These are phyloP conservation scores for Candida odintsovae DNA, from an alignment of 805 yeast species.

Conservation along the genomic window DNA sequence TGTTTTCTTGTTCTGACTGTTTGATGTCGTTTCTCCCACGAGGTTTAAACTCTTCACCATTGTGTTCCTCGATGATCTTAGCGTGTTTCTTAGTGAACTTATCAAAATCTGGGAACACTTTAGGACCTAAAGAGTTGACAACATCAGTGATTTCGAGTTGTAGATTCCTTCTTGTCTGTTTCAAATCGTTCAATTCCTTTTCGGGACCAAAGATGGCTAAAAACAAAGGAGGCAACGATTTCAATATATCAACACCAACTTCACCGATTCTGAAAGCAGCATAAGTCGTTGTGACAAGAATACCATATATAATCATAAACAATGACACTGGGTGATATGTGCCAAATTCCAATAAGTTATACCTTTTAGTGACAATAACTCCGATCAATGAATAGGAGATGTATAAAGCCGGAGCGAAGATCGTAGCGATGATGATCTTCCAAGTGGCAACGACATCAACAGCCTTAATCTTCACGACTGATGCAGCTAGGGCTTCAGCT, in stretches of 20 bases:
- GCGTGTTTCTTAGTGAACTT: constrained; percentile 12
- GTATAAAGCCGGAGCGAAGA: constrained; percentile 80
- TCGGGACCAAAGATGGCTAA: constrained; percentile 34
- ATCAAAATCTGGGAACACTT: constrained; percentile 82
- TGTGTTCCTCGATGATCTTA: constrained; percentile 14
- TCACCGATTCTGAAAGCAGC: constrained; percentile 88
- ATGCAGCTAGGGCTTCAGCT: constrained; percentile 75
- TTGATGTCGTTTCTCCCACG: constrained; percentile 22
- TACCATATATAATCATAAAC: constrained; percentile 44
- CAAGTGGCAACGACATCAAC: constrained; percentile 92
- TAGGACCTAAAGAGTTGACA: constrained; percentile 81
- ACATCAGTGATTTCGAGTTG: constrained; percentile 69
- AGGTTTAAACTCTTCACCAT: constrained; percentile 26
- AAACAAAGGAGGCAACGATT: constrained; percentile 71
- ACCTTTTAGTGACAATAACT: constrained; percentile 31
- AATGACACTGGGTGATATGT: constrained; percentile 18
- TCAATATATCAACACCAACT: constrained; percentile 79
- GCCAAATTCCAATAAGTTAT: constrained; percentile 17
- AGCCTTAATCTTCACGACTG: constrained; percentile 85
- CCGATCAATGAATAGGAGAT: constrained; percentile 58
- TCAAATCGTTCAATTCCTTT: constrained; percentile 43
- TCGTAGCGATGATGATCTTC: constrained; percentile 83
- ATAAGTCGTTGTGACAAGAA: constrained; percentile 71
- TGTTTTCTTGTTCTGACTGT: neutral
- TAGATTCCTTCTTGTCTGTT: constrained; percentile 52